Conservation (phyloP, 208 protist species). For the Vickermania ingenoplastis region DNA sequence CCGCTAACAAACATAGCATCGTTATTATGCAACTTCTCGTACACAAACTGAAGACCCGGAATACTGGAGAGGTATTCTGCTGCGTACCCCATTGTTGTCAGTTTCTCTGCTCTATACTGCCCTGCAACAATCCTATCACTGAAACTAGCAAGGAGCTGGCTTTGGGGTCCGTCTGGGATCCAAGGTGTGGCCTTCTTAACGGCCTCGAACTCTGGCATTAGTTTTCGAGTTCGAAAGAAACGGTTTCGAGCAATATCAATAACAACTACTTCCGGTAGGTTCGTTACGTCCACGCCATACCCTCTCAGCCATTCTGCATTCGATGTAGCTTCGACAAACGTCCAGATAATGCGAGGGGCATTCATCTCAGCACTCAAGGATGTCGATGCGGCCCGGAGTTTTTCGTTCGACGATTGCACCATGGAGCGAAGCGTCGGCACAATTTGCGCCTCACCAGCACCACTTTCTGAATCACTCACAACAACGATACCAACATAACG, state of each 20-base stretch:
- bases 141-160: constrained; percentile 45
- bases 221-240: constrained; percentile 50
- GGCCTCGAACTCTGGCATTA: constrained; percentile 41
- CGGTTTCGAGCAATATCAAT: constrained; percentile 64
- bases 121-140: constrained; percentile 39
- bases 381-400: constrained; percentile 7
- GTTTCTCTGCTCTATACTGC: constrained; percentile 44
- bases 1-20: constrained; percentile 47
- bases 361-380: constrained; percentile 17
- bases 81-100: constrained; percentile 30
- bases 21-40: constrained; percentile 51
- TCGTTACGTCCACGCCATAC: constrained; percentile 39
- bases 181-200: constrained; percentile 62
- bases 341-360: constrained; percentile 33
- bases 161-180: constrained; percentile 46
- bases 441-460: constrained; percentile 34
- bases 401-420: constrained; percentile 32
- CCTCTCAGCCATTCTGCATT: constrained; percentile 42
- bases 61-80: constrained; percentile 51
- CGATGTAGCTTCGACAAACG: constrained; percentile 37
- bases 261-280: constrained; percentile 66
- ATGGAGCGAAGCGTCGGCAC: constrained; percentile 68
- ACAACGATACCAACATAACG: constrained; percentile 63
- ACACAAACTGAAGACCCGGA: constrained; percentile 27
- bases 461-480: constrained; percentile 18